Percentiles rank a stretch among this genome's conserved stretches.
Conservation (phyloP, 2,329 filamentous ascomycete species). For the Trichoderma polysporum region DNA sequence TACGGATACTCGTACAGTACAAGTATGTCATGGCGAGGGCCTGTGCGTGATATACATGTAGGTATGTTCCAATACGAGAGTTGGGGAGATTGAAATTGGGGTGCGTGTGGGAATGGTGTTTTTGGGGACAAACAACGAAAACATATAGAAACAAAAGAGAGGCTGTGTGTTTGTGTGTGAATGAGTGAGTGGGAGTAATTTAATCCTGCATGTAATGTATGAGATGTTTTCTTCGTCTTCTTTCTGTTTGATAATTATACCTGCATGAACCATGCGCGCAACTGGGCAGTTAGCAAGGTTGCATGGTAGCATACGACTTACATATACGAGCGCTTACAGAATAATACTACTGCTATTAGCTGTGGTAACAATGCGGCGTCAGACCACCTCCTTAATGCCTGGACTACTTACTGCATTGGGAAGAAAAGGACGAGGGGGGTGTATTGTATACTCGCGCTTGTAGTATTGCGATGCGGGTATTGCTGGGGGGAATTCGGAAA, state of each 20-base stretch:
- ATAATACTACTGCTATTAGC: neutral
- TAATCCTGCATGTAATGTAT: neutral
- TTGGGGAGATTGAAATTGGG: neutral
- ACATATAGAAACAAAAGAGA: neutral
- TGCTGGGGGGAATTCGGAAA: neutral
- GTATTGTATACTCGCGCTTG: neutral
- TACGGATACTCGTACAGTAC: no score
- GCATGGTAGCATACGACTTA: neutral
- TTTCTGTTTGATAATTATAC: neutral
- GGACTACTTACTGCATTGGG: neutral
- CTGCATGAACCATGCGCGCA: neutral
- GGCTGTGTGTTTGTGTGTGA: neutral
- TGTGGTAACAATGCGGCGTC: neutral
- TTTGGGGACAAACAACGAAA: neutral
- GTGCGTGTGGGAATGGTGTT: no score
- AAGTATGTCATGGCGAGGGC: no score
- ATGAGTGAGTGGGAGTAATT: neutral
- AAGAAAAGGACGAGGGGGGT: neutral
- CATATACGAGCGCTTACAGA: neutral
- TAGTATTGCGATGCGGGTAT: neutral
- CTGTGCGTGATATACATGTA: neutral
- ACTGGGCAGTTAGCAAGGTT: neutral
- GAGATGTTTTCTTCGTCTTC: neutral
- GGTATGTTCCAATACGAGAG: neutral
- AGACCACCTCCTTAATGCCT: neutral